Evolutionary conservation across 23 red algal genomes (phyloP), one percentile per base, ranked within the genome.

Genomic region (Gracilaria caudata): DNA sequence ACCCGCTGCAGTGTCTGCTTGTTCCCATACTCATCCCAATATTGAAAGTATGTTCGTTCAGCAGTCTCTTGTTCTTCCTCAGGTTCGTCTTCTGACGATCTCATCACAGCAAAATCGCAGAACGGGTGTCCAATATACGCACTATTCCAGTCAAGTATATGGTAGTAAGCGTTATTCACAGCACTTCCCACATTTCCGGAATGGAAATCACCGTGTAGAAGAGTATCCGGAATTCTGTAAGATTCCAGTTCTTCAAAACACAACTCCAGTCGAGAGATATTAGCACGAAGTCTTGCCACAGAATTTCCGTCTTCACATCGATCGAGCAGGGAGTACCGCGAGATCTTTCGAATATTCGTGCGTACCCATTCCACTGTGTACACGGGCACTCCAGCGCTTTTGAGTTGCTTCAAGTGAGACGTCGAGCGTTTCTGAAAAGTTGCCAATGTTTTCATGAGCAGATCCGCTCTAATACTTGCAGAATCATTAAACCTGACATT

Each of bases 111-210:
- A 57, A 80, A 80, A 34, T 80, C 76, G 45, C 76, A 80, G 53
- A 80, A 80, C 25, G 76, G 76, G 32, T 80, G 76, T 38, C 76
- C 76, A 80, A 80, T 26, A 57, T 49, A 80, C 21, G 76, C 76
- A 19, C n/a, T 57, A 21, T 36, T 51, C 76, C 76, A 80, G 16
- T 80, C 76, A 80, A 80, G 17, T 56, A 80, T 56, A 7, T 80
- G 76, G 32, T 53, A 59, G 35, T 57, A 29, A 56, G 39, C 1
- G 44, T 36, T 36, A 11, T 54, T 19, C 38, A 38, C 53, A 54
- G n/a, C 25, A 9, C 30, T 38, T 24, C 76, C 45, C 14, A 80
- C 47, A 80, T 80, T 80, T 53, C 21, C 76, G 23, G n/a, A 57
- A 57, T 80, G 76, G n/a, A 80, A 51, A 57, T 80, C 76, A 37